Evolutionary conservation across 208 protist species (phyloP), one percentile per base, ranked within the genome.

Genomic region (Trypanosoma lewisi): DNA sequence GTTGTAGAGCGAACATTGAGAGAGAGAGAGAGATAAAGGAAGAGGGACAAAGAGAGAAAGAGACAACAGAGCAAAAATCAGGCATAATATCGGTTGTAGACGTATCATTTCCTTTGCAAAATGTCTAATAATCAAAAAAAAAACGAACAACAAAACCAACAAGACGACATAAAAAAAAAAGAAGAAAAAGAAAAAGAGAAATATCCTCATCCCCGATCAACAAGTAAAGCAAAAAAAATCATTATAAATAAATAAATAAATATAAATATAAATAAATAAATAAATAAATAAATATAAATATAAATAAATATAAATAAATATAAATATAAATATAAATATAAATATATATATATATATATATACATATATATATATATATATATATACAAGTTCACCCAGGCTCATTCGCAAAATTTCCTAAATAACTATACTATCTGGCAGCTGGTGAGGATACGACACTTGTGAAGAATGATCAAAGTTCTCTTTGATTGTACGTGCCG

Each of bases 401-500:
- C 4, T 51, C 12, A 16, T 25, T 34, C 7, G 41, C 12, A 19
- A 19, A 44, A 2, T 44, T 44, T 14, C 11, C 39, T 44, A 44
- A 44, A 44, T 17, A 53, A 33, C 16, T 7, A 70, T 37, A 45
- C 62, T 51, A 48, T 93, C 85, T 9, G 87, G 85, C 39, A 95
- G 75, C 70, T 94, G 85, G 69, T 94, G 85, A 19, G 94, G 95
- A 73, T 99, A 99, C 25, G 82, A 92, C 56, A 95, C 96, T 39
- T 78, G 69, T 0, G 82, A 74, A 19, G 78, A 63, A 48, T 93
- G 83, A 37, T 92, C 73, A 59, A 98, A 97, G 73, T 78, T 98
- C 76, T 99, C 98, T 81, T 99, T 99, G 68, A 98, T 98, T 14
- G 97, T 86, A 27, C 93, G 80, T 27, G 92, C 71, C 17, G 91